Evolutionary conservation across 768 basidiomycete species (phyloP), one percentile per base, ranked within the genome.

Genomic region (Mycena leptocephala): DNA sequence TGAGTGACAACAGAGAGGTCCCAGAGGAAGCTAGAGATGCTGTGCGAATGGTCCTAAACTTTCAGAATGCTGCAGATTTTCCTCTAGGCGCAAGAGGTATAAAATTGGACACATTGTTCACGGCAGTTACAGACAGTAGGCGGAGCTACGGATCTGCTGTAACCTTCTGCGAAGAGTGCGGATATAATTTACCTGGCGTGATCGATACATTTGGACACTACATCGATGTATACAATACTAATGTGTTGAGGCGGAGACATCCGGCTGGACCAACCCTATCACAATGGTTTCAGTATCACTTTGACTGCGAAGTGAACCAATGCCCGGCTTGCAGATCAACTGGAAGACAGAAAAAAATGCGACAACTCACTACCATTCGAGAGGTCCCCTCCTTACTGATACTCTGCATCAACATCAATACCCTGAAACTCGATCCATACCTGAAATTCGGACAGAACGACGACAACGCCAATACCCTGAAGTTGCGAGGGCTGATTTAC

Each of bases 401-500:
- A 1, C 2, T 71, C 0, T 0, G 24, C 6, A 18, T 71, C 10
- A 61, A n/a, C 14, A 14, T 59, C 3, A 8, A 39, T 8, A 43
- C 13, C 5, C 37, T 58, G 2, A n/a, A 6, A 32, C 55, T 43
- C 0, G 28, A 69, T 0, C 58, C 48, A 10, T 14, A 70, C 10
- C 33, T 71, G 3, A 1, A 22, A 4, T 28, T 62, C 10, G 8
- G 8, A 22, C 32, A 5, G 8, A 48, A 41, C 16, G 26, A n/a
- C n/a, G n/a, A n/a, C n/a, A n/a, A 30, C 1, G 28, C 22, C 33
- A 22, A 30, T 6, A 55, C 37, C 1, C 10, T 72, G 10, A 13
- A 28, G 13, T 14, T 72, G 18, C 16, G 61, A 6, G 70, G 70
- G 2, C 13, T 72, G 18, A 63, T 72, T 0, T 72, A 72, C 32